These are phyloP conservation scores for Acorus calamus DNA, from an alignment of 106 monocot species.

Conservation along the genomic window DNA sequence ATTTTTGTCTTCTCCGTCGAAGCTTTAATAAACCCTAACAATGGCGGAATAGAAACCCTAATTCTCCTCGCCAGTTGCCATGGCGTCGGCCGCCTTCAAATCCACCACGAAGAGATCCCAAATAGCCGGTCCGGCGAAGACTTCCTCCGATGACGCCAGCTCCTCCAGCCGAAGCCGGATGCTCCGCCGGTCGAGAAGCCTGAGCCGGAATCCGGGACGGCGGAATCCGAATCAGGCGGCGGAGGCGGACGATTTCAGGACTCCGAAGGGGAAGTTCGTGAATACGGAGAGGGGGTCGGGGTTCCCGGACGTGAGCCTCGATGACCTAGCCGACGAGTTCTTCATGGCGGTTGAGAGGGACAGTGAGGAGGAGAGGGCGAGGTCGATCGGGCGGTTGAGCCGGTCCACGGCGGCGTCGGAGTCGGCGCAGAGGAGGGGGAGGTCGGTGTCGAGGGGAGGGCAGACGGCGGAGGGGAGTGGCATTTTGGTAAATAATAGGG, in stretches of 20 bases:
- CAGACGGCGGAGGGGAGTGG: conserved; percentile 5
- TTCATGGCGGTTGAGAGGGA: conserved; percentile 35
- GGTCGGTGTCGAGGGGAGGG: conserved; percentile 60
- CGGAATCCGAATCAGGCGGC: conserved; percentile 23
- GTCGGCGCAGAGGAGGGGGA: conserved; percentile 42
- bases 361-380: conserved; percentile 18
- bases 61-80: conserved; percentile 2
- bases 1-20: too few species aligned
- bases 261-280: conserved; percentile 59
- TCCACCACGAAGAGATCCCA: conserved; percentile 21
- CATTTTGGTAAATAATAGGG: too few species aligned
- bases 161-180: conserved; percentile 17
- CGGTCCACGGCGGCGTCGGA: conserved; percentile 46
- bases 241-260: conserved; percentile 21
- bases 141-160: conserved; percentile 21
- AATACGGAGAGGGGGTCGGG: conserved; percentile 55
- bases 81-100: conserved; percentile 40
- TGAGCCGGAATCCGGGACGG: conserved; percentile 42
- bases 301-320: conserved; percentile 58
- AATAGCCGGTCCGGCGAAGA: conserved; percentile 1
- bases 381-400: conserved; percentile 7
- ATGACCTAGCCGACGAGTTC: conserved; percentile 85
- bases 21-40: too few species aligned
- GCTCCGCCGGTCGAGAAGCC: conserved; percentile 59
- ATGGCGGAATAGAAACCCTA: too few species aligned